Base-by-base conservation (phyloP, 441 rosid genomes). In the Populus trichocarpa region DNA sequence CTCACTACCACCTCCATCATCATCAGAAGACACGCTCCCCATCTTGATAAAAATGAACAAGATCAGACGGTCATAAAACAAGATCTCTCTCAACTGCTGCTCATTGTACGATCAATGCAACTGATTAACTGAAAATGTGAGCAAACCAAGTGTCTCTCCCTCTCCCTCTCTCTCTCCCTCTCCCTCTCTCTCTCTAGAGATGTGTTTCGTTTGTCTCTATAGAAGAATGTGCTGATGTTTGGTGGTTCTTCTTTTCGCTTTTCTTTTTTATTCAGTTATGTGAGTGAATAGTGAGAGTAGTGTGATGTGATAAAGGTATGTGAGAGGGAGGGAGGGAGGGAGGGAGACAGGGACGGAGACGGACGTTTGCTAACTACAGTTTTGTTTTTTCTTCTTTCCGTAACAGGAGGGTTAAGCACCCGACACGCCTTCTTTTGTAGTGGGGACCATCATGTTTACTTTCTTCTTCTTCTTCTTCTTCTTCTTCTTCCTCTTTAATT, bases 21-120 rank as follows among this genome's bases (percentile, higher is more conserved):
- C 97, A 42, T 85, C 87, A 1, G 95, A 90, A 0, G 94, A 89
- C 4, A 86, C 61, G 82, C 95, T 93, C 63, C 86, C 95, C 98
- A 93, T 91, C 61, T 23, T 2, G 42, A 50, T 67, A 33, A 57
- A 18, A 4, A 8, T n/a, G 13, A 25, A 23, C 70, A 4, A 77
- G 86, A 83, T 85, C 86, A 42, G 81, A 72, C 77, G 53, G 78
- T 76, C 77, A 53, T 73, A 61, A 77, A 61, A 38, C 42, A 18
- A 53, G 40, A 61, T 46, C 46, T 40, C 50, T 53, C 61, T 53
- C 0, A 53, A 53, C 22, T 53, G 22, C 61, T 18, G 8, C 61
- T 53, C 61, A 18, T 18, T 53, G 61, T 53, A 53, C 61, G 61
- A 53, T 53, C 61, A 35, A 18, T 69, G 50, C 59, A 76, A 16